Evolutionary conservation across 2,329 filamentous ascomycete genomes (phyloP), one percentile per base, ranked within the genome.

Genomic region (Fusarium burgessii): DNA sequence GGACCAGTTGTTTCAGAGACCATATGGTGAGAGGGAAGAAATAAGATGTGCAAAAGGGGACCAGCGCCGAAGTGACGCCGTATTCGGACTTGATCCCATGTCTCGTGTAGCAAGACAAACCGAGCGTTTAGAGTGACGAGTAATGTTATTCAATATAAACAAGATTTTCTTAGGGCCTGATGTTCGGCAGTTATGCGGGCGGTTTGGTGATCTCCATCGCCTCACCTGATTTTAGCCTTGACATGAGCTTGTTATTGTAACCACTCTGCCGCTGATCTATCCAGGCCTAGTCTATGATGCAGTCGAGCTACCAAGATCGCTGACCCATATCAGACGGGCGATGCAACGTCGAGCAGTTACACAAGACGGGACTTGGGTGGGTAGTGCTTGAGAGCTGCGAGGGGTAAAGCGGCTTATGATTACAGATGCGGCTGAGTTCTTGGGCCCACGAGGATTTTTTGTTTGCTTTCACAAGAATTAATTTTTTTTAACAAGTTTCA

Each of bases 11-110:
- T 70, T 58, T 49, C 29, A 38, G 25, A 43, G 35, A 12, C 25
- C 27, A 10, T 27, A 50, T 35, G 36, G 47, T 47, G 54, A 65
- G 45, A 32, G 41, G 20, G 50, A 43, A 15, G 35, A 33, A 38
- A 38, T 35, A 45, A 20, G 35, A 46, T 14, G 45, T 36, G 49
- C 20, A 35, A 32, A 64, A 33, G 45, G 57, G 49, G 56, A 50
- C 20, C 51, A 64, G 62, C 68, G 60, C 69, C 69, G 69, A 71
- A 71, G 65, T 70, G 68, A 71, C 59, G 69, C 69, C 69, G 68
- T 70, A 49, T 72, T 72, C 65, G 69, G 68, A 62, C 63, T 62
- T 58, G 69, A 62, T 52, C 20, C 35, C 50, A 32, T 55, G 57
- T 54, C 57, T 55, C 40, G 52, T 71, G 68, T 52, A 70, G 60